Base-by-base conservation (phyloP, 345 rosid genomes). In the Mangifera indica region DNA sequence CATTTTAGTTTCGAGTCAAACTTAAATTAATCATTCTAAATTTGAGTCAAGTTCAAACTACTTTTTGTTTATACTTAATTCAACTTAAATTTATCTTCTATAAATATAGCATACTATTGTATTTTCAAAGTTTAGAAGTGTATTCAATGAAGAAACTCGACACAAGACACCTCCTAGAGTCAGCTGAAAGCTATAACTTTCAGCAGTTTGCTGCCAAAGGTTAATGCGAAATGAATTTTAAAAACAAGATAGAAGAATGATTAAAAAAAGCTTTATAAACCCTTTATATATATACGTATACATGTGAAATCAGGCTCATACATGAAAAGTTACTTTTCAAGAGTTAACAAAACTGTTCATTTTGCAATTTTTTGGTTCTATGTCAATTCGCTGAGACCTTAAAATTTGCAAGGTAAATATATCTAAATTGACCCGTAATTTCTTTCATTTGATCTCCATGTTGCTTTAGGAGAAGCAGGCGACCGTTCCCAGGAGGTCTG, bases 401-500 rank as follows among this genome's bases (percentile, higher is more conserved):
- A 59, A 51, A 61, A 49, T 20, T 52, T 2, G 2, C 15, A 4
- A 25, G 53, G 55, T 7, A 34, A 2, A 7, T 3, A 14, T n/a
- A 59, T 49, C 86, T 69, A 90, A 26, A 91, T 78, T 0, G 93
- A 81, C 59, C 96, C 98, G 46, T 94, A 90, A 74, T 81, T 84
- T 75, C 83, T 81, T 22, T 84, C 87, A 49, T 67, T 83, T 21
- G 81, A 72, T 74, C 64, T 83, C 69, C 72, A 56, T 21, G 85
- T 77, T 81, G 83, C 83, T 76, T 77, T 87, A 60, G 80, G 44
- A 60, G 88, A 70, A 73, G 76, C 61, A 0, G 88, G 71, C 4
- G 84, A 81, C 12, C 71, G 87, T 34, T 83, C 96, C 97, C 98
- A 91, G 3, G 93, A 83, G 75, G 88, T 88, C 72, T 87, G 89